Evolutionary conservation across 1,139 yeast species (phyloP).

Genomic region (Candida dubliniensis): DNA sequence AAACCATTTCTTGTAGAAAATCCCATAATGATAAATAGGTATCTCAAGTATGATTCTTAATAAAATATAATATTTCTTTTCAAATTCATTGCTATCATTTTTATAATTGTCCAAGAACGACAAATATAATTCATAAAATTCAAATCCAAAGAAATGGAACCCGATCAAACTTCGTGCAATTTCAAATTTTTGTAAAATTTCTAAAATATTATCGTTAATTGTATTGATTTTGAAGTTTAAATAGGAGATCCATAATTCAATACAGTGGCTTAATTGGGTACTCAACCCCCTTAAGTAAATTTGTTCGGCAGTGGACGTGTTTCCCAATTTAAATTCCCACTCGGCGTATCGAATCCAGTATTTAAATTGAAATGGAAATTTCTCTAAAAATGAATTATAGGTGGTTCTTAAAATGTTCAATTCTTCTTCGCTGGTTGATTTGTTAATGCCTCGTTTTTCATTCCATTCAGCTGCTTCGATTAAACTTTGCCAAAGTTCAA

Average conservation of each 20-base stretch:
- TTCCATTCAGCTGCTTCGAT: constrained; percentile 32
- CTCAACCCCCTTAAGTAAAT: constrained; percentile 58
- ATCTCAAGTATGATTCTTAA: constrained; percentile 63
- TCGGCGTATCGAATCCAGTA: constrained; percentile 81
- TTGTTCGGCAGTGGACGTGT: constrained; percentile 45
- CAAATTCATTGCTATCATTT: constrained; percentile 31
- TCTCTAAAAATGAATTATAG: constrained; percentile 56
- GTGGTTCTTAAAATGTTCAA: constrained; percentile 47
- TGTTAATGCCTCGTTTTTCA: constrained; percentile 34
- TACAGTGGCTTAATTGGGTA: constrained; percentile 48
- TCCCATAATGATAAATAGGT: constrained; percentile 76
- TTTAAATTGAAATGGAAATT: constrained; percentile 71
- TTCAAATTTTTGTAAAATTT: constrained; percentile 54
- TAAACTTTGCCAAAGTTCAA: constrained; percentile 51
- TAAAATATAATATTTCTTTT: constrained; percentile 43
- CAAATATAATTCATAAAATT: constrained; percentile 74
- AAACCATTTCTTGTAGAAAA: constrained; percentile 46
- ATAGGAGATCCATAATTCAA: constrained; percentile 75
- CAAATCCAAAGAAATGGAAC: constrained; percentile 66
- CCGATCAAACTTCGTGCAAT: constrained; percentile 67
- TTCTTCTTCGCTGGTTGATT: constrained; percentile 42
- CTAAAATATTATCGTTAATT: constrained; percentile 28
- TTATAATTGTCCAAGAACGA: constrained; percentile 47
- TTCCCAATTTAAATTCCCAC: constrained; percentile 62
- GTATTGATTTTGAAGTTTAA: constrained; percentile 54